A percentile compares a stretch with the other conserved stretches of the same genome.
Conservation (phyloP, 2,329 filamentous ascomycete genomes). For the Talaromyces sp. region DNA sequence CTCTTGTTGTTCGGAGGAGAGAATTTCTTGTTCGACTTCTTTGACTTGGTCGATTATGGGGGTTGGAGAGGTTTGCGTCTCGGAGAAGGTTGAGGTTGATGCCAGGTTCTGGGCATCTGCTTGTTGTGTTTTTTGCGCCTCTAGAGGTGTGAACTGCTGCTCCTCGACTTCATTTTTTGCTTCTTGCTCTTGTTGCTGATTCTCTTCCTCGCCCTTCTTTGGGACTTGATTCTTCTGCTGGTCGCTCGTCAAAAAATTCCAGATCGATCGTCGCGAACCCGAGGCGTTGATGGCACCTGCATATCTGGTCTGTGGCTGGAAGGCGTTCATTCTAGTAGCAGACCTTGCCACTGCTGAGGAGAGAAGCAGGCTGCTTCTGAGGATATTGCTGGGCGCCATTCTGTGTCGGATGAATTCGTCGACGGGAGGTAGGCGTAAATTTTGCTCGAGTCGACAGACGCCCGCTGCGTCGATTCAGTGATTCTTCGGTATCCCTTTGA, state of each 20-base stretch:
- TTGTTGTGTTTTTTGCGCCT: neutral
- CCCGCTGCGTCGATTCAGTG: neutral
- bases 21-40: neutral
- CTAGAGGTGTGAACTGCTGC: neutral
- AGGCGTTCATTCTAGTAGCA: neutral
- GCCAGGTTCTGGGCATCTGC: neutral
- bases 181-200: neutral
- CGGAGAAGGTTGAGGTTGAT: neutral
- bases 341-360: conserved; percentile 4
- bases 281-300: neutral
- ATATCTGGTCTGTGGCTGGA: neutral
- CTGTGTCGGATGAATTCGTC: neutral
- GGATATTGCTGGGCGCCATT: conserved; percentile 29
- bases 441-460: neutral
- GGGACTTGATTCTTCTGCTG: neutral
- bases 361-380: conserved; percentile 7
- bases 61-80: neutral
- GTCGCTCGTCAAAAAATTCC: neutral
- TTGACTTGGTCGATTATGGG: conserved; percentile 1
- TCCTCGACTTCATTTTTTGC: neutral
- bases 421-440: neutral
- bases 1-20: neutral
- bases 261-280: conserved; percentile 7
- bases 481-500: neutral
- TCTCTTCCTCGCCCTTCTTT: neutral